Percentiles rank a stretch among this genome's conserved stretches.
phyloP scores from a whole-genome alignment of 139 green algal genomes.

The Pleodorina starrii region DNA sequence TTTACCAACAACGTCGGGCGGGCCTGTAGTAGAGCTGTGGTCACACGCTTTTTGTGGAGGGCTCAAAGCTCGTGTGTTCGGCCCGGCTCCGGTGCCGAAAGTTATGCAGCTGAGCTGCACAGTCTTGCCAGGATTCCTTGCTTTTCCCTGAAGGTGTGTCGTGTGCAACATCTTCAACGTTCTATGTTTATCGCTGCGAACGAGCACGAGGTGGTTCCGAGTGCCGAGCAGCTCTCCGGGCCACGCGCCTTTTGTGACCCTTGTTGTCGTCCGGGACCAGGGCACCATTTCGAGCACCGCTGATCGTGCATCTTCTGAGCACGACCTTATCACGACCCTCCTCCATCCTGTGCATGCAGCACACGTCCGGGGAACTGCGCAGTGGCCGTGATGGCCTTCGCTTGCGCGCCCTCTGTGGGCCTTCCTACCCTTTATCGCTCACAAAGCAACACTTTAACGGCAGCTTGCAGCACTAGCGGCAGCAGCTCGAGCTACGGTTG shows the following conservation, averaged over 20 bases:
- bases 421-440: not conserved
- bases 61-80: no score
- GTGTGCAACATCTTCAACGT: not conserved
- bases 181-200: not conserved
- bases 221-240: not conserved
- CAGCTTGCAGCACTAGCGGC: conserved; percentile 28
- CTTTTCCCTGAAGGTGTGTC: not conserved
- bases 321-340: no score
- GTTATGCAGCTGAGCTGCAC: not conserved
- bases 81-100: not conserved
- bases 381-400: not conserved
- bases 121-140: not conserved
- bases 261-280: not conserved
- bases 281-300: no score
- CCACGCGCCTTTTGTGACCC: not conserved
- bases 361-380: not conserved
- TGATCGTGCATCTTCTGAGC: no score
- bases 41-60: no score
- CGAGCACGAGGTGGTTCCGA: not conserved
- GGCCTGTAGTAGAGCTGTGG: no score
- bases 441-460: conserved; percentile 7
- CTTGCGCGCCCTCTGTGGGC: not conserved
- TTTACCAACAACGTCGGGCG: no score
- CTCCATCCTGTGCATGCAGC: not conserved
- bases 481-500: not conserved